Conservation (phyloP, 2,329 filamentous ascomycete species). For the Tolypocladium pustulatum region DNA sequence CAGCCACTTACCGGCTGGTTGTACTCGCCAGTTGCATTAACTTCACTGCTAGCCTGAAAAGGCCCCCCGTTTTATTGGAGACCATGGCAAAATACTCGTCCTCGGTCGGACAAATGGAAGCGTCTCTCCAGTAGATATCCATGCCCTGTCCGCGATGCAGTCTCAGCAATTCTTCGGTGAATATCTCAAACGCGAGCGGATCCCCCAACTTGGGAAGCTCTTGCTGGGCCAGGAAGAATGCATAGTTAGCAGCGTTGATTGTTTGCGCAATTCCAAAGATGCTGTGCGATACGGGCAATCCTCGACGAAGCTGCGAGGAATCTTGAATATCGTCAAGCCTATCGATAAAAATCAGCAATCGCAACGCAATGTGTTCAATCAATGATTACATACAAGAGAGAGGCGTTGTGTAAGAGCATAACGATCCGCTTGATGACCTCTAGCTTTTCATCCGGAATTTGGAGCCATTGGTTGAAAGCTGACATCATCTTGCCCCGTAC, state of each 20-base stretch:
- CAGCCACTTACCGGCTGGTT: background rate
- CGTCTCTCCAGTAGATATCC: conserved; percentile 78
- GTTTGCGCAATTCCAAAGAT: conserved; percentile 39
- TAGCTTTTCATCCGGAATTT: conserved; percentile 56
- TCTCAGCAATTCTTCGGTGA: conserved; percentile 66
- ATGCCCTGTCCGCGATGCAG: conserved; percentile 75
- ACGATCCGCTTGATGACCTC: conserved; percentile 63
- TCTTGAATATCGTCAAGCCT: conserved; percentile 35
- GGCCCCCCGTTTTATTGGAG: conserved; percentile 70
- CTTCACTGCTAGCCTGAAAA: conserved; percentile 69
- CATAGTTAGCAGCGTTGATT: conserved; percentile 40
- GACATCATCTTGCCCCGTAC: background rate
- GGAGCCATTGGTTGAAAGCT: conserved; percentile 65
- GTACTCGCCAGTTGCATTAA: conserved; percentile 52
- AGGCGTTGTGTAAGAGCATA: background rate
- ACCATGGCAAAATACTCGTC: conserved; percentile 83
- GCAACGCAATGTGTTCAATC: background rate
- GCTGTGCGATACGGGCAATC: conserved; percentile 34
- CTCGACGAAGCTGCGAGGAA: conserved; percentile 32
- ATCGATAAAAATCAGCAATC: background rate
- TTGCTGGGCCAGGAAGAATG: conserved; percentile 23
- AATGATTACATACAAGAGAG: background rate
- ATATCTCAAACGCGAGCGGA: conserved; percentile 51
- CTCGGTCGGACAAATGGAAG: conserved; percentile 65
- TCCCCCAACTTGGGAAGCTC: conserved; percentile 52